Evolutionary conservation across 2,329 filamentous ascomycete species (phyloP), one percentile per base, ranked within the genome.

Genomic region (Nemania diffusa): DNA sequence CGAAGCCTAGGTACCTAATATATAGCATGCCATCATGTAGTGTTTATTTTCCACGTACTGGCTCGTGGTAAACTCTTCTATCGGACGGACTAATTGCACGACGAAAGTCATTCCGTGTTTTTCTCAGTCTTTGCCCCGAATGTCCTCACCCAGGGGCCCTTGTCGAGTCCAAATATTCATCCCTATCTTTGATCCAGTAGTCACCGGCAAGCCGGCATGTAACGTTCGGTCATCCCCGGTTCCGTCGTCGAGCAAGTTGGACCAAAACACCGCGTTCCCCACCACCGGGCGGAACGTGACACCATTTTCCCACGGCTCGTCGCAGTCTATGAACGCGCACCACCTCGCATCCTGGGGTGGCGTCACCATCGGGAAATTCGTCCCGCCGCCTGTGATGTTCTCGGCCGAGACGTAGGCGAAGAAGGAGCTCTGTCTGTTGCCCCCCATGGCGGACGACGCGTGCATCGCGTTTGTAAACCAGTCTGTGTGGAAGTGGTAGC

Each of bases 111-210:
- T 20, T 20, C 11, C 22, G 29, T 9, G 17, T 5, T 42, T 22
- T 50, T 40, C 61, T 40, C 50, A 68, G 51, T 78, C 73, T 17
- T 70, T 72, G 2, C 78, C 79, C 40, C 79, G 71, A 22, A 79
- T 73, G 2, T 78, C 77, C 26, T 77, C 75, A 20, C 77, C 74
- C 29, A 84, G 65, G 1, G 77, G 75, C 34, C 77, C 80, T 73
- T 84, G 79, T 46, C 83, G 76, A 42, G 83, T 85, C 83, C 83
- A 85, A 40, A 85, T 84, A 64, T 85, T 85, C 82, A 85, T 83
- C 11, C 83, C 84, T 62, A 84, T 79, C 75, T 85, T 85, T 44
- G 78, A 78, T 6, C 84, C 84, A 34, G 74, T 77, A 5, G 79
- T 80, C 2, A 85, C 81, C 0, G 83, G 82, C 68, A 85, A 63